A percentile compares a stretch with the other conserved stretches of the same genome.
Conservation (phyloP, 495 filamentous ascomycete genomes). For the Aspergillus affinis region DNA sequence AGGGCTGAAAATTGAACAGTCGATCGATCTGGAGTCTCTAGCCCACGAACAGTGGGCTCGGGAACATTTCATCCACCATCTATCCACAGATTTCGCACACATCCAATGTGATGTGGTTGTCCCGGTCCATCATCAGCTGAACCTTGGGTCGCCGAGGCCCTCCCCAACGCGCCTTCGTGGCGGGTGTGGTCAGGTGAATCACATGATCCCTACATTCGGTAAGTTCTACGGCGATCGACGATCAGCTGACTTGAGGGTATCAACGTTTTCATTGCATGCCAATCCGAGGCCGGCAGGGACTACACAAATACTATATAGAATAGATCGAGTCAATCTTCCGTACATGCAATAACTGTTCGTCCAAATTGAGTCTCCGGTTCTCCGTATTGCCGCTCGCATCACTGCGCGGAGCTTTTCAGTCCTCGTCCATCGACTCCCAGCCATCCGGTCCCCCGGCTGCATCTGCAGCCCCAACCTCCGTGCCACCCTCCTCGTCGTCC, state of each 20-base stretch:
- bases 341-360: neutral
- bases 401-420: constrained; percentile 32
- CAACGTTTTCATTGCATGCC: constrained; percentile 18
- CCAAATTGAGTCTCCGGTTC: neutral
- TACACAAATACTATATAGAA: constrained; percentile 4
- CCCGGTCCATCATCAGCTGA: neutral
- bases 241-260: constrained; percentile 6
- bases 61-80: neutral
- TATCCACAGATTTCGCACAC: too few species aligned
- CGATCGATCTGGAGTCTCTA: neutral
- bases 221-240: neutral
- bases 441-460: constrained; percentile 52
- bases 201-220: neutral
- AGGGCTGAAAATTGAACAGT: neutral
- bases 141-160: neutral
- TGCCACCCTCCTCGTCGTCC: constrained; percentile 58
- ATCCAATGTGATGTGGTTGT: neutral
- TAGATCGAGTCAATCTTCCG: neutral
- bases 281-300: neutral
- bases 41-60: neutral
- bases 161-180: neutral
- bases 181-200: too few species aligned
- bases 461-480: constrained; percentile 46
- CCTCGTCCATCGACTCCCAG: constrained; percentile 93
- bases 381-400: constrained; percentile 1